Evolutionary conservation across 805 yeast genomes (phyloP).

Genomic region (Yueomyces sinensis): DNA sequence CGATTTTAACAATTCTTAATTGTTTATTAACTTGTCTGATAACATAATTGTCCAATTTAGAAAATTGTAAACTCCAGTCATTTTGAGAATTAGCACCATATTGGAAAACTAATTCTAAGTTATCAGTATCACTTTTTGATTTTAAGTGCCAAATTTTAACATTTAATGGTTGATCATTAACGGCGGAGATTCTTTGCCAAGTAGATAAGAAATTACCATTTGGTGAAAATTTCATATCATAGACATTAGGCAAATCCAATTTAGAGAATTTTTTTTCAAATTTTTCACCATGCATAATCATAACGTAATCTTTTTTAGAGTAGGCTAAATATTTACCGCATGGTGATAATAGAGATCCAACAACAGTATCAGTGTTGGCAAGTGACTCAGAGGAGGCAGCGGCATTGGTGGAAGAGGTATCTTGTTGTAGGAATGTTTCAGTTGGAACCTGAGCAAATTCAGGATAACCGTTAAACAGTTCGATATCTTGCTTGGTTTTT

Average conservation of each 20-base stretch:
- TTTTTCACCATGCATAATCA: constrained; percentile 17
- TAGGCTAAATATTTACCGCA: constrained; percentile 25
- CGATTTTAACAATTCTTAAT: constrained; percentile 28
- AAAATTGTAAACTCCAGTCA: constrained; percentile 51
- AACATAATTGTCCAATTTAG: constrained; percentile 23
- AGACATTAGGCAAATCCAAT: constrained; percentile 44
- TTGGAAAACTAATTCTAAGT: constrained; percentile 21
- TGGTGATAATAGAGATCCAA: constrained; percentile 21
- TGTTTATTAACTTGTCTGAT: constrained; percentile 18
- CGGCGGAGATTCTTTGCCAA: constrained; percentile 79
- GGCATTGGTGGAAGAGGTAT: neutral
- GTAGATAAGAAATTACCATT: constrained; percentile 68
- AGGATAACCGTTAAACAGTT: constrained; percentile 24
- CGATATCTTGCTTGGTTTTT: constrained; percentile 23
- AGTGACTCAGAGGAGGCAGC: neutral
- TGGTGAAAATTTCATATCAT: constrained; percentile 83
- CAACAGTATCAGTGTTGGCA: constrained; percentile 6
- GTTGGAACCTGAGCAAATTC: constrained; percentile 12
- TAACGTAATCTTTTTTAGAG: constrained; percentile 16
- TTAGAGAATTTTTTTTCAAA: constrained; percentile 12
- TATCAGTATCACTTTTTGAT: constrained; percentile 21
- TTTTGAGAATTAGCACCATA: constrained; percentile 73
- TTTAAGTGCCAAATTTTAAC: constrained; percentile 60
- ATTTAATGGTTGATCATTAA: constrained; percentile 63
- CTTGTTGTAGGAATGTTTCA: constrained; percentile 9